These are phyloP conservation scores for Dysphania ambrosioides DNA, from an alignment of 148 eudicot genomes.

Conservation along the genomic window DNA sequence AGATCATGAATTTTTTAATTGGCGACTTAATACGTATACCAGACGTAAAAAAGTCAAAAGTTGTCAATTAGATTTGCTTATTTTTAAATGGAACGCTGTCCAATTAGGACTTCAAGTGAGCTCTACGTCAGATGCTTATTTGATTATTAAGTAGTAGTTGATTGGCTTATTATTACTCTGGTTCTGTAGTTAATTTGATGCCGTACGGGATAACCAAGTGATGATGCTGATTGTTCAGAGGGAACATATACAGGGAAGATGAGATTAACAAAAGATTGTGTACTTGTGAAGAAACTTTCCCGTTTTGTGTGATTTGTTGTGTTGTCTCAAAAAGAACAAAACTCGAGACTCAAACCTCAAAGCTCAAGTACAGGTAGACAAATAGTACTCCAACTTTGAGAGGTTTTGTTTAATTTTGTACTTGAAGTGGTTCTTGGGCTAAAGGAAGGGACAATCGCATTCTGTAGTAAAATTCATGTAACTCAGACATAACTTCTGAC, in stretches of 20 bases:
- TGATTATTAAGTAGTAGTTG: background rate
- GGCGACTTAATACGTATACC: no score
- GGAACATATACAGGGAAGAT: background rate
- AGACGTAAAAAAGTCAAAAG: background rate
- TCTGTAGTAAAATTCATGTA: no score
- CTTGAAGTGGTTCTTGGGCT: no score
- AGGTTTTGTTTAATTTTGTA: no score
- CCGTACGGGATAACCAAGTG: background rate
- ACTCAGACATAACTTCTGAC: no score
- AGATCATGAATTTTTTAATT: background rate
- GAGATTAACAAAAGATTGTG: background rate
- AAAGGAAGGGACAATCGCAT: no score
- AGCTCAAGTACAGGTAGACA: no score
- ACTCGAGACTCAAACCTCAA: no score
- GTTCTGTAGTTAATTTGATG: background rate
- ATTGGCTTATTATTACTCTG: background rate
- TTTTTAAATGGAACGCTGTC: background rate
- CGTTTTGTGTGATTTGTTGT: no score
- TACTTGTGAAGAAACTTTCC: no score
- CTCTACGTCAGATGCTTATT: constrained; percentile 13
- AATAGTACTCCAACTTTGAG: no score
- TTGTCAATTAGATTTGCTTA: background rate
- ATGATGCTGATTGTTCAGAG: background rate
- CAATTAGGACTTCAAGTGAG: constrained; percentile 1
- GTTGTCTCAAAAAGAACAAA: no score